phyloP scores from a whole-genome alignment of 306 rosid species.

The Dryas alaskensis region DNA sequence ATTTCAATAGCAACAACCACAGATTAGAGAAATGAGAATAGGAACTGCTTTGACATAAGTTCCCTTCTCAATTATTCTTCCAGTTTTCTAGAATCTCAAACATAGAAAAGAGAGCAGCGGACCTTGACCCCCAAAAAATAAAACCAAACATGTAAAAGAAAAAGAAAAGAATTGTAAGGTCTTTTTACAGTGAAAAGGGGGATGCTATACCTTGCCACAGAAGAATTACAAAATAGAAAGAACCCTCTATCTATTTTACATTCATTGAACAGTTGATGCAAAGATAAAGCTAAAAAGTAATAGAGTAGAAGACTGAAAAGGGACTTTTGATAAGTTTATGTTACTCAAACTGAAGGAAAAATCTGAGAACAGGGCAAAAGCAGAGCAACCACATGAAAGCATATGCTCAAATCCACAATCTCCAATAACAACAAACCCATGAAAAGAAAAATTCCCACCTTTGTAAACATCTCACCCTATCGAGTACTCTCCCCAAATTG shows the following conservation, averaged over 20 bases:
- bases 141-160: background rate
- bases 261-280: background rate
- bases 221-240: background rate
- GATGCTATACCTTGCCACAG: background rate
- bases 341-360: background rate
- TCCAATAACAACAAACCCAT: background rate
- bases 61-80: background rate
- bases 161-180: no score
- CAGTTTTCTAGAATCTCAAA: background rate
- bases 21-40: background rate
- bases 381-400: background rate
- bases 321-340: background rate
- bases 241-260: background rate
- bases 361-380: slow-evolving; percentile 20
- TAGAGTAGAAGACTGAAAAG: background rate
- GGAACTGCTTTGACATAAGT: background rate
- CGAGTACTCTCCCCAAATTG: background rate
- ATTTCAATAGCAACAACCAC: background rate
- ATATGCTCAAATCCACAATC: background rate
- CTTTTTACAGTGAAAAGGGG: background rate
- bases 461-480: background rate
- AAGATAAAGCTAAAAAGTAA: background rate
- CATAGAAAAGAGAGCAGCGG: background rate
- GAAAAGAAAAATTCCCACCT: background rate
- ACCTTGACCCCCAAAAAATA: background rate